Conservation (phyloP, 208 protist species). For the Leishmania gerbilli region DNA sequence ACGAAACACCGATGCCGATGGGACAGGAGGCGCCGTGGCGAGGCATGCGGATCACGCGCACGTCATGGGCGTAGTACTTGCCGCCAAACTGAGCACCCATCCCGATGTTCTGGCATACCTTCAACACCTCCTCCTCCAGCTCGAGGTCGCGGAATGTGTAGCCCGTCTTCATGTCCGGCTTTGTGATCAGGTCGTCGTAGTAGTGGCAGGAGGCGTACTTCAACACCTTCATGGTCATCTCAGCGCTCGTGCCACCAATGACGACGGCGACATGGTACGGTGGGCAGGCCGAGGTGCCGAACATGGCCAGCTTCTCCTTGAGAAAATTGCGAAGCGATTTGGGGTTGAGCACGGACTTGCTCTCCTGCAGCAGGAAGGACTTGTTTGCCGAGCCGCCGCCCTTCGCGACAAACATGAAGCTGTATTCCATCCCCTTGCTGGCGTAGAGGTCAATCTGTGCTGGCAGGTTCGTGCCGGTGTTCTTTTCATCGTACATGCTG, state of each 20-base stretch:
- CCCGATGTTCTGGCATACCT: conserved; percentile 90
- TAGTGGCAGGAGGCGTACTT: conserved; percentile 95
- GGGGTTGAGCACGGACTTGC: conserved; percentile 95
- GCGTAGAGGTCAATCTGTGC: conserved; percentile 97
- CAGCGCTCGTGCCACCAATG: conserved; percentile 96
- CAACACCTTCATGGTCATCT: conserved; percentile 97
- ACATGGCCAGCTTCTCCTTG: conserved; percentile 91
- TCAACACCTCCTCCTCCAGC: conserved; percentile 89
- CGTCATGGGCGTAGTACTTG: conserved; percentile 98
- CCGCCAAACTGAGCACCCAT: conserved; percentile 98
- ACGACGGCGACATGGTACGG: conserved; percentile 97
- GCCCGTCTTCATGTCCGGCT: conserved; percentile 71
- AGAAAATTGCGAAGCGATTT: conserved; percentile 93
- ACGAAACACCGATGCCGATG: conserved; percentile 96
- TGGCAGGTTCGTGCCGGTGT: conserved; percentile 97
- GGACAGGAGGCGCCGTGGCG: conserved; percentile 92
- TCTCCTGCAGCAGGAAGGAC: conserved; percentile 96
- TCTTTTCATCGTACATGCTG: conserved; percentile 97
- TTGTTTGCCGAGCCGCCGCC: conserved; percentile 98
- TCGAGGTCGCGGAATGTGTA: conserved; percentile 96
- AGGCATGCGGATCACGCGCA: conserved; percentile 94
- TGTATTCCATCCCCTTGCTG: conserved; percentile 94
- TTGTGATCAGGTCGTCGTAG: conserved; percentile 95
- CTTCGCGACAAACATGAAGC: conserved; percentile 97
- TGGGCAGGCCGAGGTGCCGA: conserved; percentile 97